These are phyloP conservation scores for Penicillium subrubescens DNA, from an alignment of 495 filamentous ascomycete genomes.

Conservation along the genomic window DNA sequence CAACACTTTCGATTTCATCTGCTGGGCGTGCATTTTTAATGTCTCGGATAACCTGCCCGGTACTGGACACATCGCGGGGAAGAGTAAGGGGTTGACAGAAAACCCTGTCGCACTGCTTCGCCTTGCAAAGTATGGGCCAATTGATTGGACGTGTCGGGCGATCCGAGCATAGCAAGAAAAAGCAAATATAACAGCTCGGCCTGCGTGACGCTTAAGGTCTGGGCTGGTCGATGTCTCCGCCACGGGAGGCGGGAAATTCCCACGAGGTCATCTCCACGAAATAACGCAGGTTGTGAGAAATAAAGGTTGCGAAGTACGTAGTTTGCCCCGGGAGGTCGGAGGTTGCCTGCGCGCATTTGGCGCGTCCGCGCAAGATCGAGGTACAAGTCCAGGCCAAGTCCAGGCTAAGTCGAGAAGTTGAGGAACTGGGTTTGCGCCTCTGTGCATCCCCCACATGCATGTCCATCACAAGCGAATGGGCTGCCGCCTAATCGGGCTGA, in stretches of 20 bases:
- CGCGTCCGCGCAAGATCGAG: not conserved
- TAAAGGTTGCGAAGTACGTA: too few species aligned
- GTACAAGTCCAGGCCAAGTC: not conserved
- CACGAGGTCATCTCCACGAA: constrained; percentile 12
- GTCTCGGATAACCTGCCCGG: constrained; percentile 10
- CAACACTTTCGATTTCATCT: constrained; percentile 2
- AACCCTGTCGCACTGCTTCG: constrained; percentile 14
- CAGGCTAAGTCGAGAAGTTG: not conserved
- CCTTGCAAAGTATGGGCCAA: constrained; percentile 11
- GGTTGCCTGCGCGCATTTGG: constrained; percentile 13
- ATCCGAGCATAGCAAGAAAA: constrained; percentile 10
- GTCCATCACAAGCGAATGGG: constrained; percentile 10
- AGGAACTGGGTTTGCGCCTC: constrained; percentile 9
- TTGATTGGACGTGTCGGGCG: not conserved
- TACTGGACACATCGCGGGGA: constrained; percentile 10
- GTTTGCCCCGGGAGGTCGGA: not conserved
- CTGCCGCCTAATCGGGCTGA: constrained; percentile 15
- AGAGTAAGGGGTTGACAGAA: constrained; percentile 2
- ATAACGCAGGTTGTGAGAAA: constrained; percentile 8
- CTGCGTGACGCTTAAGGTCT: constrained; percentile 5
- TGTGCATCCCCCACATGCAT: constrained; percentile 17
- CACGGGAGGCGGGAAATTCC: not conserved
- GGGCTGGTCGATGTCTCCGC: constrained; percentile 9
- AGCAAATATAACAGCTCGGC: constrained; percentile 8
- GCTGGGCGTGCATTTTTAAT: not conserved